These are phyloP conservation scores for Pyrus hybrid DNA, from an alignment of 331 rosid species.

Conservation along the genomic window DNA sequence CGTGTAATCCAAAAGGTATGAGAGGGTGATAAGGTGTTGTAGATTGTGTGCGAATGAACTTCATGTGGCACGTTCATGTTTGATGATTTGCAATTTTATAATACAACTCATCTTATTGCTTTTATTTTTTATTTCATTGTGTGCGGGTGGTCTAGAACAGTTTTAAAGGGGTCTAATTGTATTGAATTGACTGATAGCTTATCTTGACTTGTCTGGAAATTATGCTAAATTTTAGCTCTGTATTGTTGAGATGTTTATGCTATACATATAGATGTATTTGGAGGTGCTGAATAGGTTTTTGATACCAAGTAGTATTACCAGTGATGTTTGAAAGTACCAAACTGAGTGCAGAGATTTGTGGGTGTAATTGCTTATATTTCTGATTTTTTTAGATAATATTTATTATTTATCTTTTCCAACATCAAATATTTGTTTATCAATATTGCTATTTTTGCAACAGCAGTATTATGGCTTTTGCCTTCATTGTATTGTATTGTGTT, in stretches of 20 bases:
- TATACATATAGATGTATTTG: background rate
- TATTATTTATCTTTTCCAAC: background rate
- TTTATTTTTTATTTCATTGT: background rate
- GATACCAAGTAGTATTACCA: background rate
- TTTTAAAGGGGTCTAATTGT: background rate
- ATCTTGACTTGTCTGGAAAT: background rate
- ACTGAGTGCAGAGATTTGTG: background rate
- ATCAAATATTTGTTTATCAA: background rate
- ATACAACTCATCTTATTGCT: background rate
- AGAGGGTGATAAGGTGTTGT: background rate
- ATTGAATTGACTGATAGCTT: background rate
- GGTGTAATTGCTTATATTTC: background rate
- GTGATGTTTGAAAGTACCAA: background rate
- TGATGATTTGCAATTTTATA: background rate
- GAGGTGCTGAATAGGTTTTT: background rate
- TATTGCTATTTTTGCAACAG: background rate
- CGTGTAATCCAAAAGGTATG: constrained; percentile 77
- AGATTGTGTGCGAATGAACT: background rate
- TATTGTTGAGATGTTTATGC: background rate
- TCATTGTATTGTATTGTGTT: background rate
- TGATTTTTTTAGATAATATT: background rate
- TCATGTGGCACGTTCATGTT: background rate
- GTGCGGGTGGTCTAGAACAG: background rate
- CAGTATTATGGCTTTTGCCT: background rate
- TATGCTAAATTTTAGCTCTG: background rate